Evolutionary conservation across 331 rosid species (phyloP).

Genomic region (Telfairia occidentalis): DNA sequence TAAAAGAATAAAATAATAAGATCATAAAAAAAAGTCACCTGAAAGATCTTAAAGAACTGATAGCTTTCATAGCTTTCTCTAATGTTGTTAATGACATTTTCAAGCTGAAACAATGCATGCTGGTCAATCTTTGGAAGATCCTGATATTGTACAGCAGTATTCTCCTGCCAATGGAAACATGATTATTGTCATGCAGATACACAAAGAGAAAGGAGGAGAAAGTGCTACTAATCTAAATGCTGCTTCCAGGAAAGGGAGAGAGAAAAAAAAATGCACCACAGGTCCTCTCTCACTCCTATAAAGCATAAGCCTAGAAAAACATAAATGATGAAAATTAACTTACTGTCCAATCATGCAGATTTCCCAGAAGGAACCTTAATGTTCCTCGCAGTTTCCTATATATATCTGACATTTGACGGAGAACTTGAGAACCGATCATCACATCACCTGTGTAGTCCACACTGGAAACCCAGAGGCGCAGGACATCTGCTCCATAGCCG

Average conservation of each 20-base stretch:
- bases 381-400: slow-evolving; percentile 97
- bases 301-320: neutral
- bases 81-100: slow-evolving; percentile 59
- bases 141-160: slow-evolving; percentile 48
- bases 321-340: slow-evolving; percentile 18
- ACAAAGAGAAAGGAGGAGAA: neutral
- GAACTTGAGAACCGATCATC: slow-evolving; percentile 83
- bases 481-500: slow-evolving; percentile 91
- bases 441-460: slow-evolving; percentile 88
- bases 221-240: neutral
- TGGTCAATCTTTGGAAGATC: slow-evolving; percentile 88
- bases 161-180: slow-evolving; percentile 41
- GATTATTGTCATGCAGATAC: neutral
- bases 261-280: neutral
- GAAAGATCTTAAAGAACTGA: slow-evolving; percentile 93
- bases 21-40: slow-evolving; percentile 35
- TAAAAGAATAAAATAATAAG: neutral
- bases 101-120: slow-evolving; percentile 87
- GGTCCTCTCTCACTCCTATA: neutral
- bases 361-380: slow-evolving; percentile 87
- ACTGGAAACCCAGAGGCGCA: slow-evolving; percentile 98
- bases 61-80: slow-evolving; percentile 75
- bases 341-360: slow-evolving; percentile 97
- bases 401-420: slow-evolving; percentile 91
- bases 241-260: neutral